Evolutionary conservation across 371 early-diverging fungal species (phyloP), one percentile per base, ranked within the genome.

Genomic region (Mucor saturninus): DNA sequence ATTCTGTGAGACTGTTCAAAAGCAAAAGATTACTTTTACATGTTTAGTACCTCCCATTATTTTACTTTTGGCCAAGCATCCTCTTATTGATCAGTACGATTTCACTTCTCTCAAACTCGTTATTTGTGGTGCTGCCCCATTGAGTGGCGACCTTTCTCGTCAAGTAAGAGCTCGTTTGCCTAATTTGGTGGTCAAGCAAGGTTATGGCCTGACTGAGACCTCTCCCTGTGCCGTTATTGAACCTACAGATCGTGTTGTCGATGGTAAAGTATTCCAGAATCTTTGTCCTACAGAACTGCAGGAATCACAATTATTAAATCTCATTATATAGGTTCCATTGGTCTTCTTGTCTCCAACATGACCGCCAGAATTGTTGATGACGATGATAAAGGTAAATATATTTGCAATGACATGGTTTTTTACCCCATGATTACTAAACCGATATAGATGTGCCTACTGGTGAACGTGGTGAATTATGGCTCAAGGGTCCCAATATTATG

Each of bases 401-500:
- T 8, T 1, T 8, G 39, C 1, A 38, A 8, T 38, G 2, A n/a
- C n/a, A n/a, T 46, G 8, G 21, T 21, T 4, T 46, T 8, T 21
- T 21, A 5, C 5, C 5, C n/a, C 21, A 8, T 21, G 26, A 9
- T 46, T n/a, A 21, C 26, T 35, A 26, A 29, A 21, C 21, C 21
- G 21, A 21, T 14, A 26, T 64, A 85, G 88, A 85, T 59, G 71
- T 89, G n/a, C 81, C 83, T 4, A 46, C 62, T 3, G 83, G 81
- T 40, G 73, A 88, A 56, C 68, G 70, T 5, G 94, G 94, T 31
- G 94, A 93, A 71, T 74, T 95, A 55, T 86, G 92, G 79, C 61
- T 94, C 39, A 85, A 88, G 30, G 93, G 96, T 0, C 91, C 94
- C 6, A 93, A 91, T 67, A 74, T 93, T 26, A 93, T 93, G 93